A percentile compares a stretch with the other conserved stretches of the same genome.
These are phyloP conservation scores for Fusarium denticulatum DNA, from an alignment of 2,329 filamentous ascomycete species.

Conservation along the genomic window DNA sequence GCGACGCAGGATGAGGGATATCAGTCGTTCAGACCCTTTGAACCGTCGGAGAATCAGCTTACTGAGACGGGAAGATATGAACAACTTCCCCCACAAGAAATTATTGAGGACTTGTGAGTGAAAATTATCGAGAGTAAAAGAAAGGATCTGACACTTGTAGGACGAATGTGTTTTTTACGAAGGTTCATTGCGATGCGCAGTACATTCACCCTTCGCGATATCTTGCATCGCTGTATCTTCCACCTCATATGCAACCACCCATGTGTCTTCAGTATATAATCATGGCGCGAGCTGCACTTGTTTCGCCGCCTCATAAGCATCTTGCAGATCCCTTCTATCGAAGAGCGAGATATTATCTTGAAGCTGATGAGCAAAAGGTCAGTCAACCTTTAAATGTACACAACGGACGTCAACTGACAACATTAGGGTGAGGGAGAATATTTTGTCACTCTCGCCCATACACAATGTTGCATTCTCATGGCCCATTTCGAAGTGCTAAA, in stretches of 20 bases:
- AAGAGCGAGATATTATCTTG: conserved; percentile 36
- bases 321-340: conserved; percentile 34
- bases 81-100: conserved; percentile 39
- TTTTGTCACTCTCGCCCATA: conserved; percentile 70
- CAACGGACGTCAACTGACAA: background rate
- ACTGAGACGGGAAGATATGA: conserved; percentile 44
- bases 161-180: conserved; percentile 34
- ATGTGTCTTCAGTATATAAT: conserved; percentile 42
- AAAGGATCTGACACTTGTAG: background rate
- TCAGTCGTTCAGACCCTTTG: conserved; percentile 25
- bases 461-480: conserved; percentile 79
- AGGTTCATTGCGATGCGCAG: conserved; percentile 19
- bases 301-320: conserved; percentile 18
- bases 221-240: conserved; percentile 37
- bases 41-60: conserved; percentile 29
- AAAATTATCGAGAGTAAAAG: rapidly evolving
- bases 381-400: rapidly evolving
- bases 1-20: conserved; percentile 22
- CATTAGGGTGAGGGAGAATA: conserved; percentile 37
- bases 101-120: conserved; percentile 44
- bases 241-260: conserved; percentile 40
- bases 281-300: conserved; percentile 29
- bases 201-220: conserved; percentile 38
- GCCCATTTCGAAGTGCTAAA: conserved; percentile 80
- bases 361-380: conserved; percentile 40